Evolutionary conservation across 2,329 filamentous ascomycete species (phyloP).

Genomic region (Exutisphaerella laricina): DNA sequence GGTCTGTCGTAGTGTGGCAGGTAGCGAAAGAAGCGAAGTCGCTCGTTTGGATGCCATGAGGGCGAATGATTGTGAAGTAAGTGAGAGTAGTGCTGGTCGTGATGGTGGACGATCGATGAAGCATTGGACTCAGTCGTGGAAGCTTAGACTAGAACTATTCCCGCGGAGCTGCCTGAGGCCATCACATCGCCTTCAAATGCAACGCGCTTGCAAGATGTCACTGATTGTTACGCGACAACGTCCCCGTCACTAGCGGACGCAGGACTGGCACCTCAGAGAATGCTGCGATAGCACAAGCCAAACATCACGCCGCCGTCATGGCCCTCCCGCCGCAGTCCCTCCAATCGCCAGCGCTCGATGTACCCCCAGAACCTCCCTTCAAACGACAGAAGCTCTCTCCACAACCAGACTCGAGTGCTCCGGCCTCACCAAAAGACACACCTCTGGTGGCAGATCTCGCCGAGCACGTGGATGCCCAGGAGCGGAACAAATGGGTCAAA

Average conservation of each 20-base stretch:
- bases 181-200: no score
- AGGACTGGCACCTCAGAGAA: no score
- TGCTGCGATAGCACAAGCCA: no score
- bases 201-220: no score
- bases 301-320: not conserved
- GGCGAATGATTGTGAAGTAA: not conserved
- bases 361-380: constrained; percentile 29
- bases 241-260: no score
- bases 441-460: constrained; percentile 36
- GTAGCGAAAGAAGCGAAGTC: constrained; percentile 22
- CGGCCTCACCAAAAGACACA: constrained; percentile 10
- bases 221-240: no score
- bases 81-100: not conserved
- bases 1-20: constrained; percentile 19
- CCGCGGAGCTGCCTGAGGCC: no score
- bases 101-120: constrained; percentile 1
- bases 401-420: constrained; percentile 12
- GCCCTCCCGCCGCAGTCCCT: constrained; percentile 8
- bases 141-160: no score
- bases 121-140: not conserved
- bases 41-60: constrained; percentile 29
- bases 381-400: constrained; percentile 29
- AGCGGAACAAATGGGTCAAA: constrained; percentile 83
- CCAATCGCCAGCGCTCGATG: constrained; percentile 30
- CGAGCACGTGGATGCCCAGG: constrained; percentile 44